Base-by-base conservation (phyloP, 2,329 filamentous ascomycete genomes). In the Stemphylium vesicarium region DNA sequence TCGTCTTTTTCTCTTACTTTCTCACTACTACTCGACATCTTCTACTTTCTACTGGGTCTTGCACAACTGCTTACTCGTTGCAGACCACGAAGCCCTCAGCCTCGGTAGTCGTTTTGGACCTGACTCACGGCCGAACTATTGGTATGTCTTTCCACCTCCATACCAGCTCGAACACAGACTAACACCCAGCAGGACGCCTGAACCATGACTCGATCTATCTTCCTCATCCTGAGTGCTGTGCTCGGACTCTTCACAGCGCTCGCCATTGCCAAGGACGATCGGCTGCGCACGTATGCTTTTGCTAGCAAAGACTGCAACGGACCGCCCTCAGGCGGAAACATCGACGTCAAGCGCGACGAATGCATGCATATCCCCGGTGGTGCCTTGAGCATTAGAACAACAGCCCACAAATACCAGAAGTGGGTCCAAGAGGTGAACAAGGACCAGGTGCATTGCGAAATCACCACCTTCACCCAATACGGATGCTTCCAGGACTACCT, bases 331-430 rank as follows among this genome's bases (percentile, higher is more conserved):
- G 51, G 42, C 15, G 43, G 33, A 24, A 63, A 65, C 7, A 31
- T 60, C 41, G 65, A 71, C 39, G n/a, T 70, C 42, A 55, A 59
- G 16, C 35, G 36, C n/a, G 52, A 50, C 24, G 13, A 63, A 5
- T 73, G 70, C 47, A 41, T 50, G n/a, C 37, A 55, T 10, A 36
- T 69, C 13, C 22, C 41, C 7, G n/a, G 33, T 8, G 56, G 56
- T n/a, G 49, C 63, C 29, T 43, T 22, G 33, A 60, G 66, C 59
- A 48, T 70, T 47, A 52, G 36, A 33, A 57, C 66, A 24, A 22
- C 56, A 15, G 59, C 61, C 16, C 22, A 49, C 24, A 63, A 40
- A n/a, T 12, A 29, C 12, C 31, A 31, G 24, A 11, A 22, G 0
- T 55, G 52, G 52, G 26, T 68, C 18, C 24, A 58, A 9, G 49